Percentiles rank a stretch among this genome's conserved stretches.
phyloP scores from a whole-genome alignment of 345 rosid genomes.

The Cardamine resedifolia region DNA sequence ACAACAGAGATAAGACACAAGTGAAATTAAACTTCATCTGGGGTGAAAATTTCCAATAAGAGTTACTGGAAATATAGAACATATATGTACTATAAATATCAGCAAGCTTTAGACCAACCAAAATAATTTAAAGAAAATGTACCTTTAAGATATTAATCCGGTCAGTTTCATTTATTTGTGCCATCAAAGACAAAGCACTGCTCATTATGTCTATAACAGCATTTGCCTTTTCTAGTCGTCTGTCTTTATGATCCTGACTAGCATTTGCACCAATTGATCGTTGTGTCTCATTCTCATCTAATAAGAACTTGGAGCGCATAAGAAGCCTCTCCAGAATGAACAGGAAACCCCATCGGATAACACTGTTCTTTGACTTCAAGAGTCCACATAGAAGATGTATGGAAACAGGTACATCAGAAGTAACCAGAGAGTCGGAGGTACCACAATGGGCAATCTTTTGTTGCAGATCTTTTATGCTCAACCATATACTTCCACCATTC shows the following conservation, averaged over 20 bases:
- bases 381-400: slow-evolving; percentile 89
- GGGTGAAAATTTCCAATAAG: slow-evolving; percentile 10
- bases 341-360: slow-evolving; percentile 85
- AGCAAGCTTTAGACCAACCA: slow-evolving; percentile 10
- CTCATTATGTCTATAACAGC: slow-evolving; percentile 94
- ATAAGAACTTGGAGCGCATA: slow-evolving; percentile 84
- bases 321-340: slow-evolving; percentile 93
- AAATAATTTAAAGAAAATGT: slow-evolving; percentile 15
- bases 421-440: slow-evolving; percentile 53
- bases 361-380: slow-evolving; percentile 75
- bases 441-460: slow-evolving; percentile 72
- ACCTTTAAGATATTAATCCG: slow-evolving; percentile 94
- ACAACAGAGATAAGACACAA: slow-evolving; percentile 34
- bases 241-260: slow-evolving; percentile 45
- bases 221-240: slow-evolving; percentile 88
- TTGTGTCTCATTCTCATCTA: slow-evolving; percentile 86
- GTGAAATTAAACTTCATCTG: slow-evolving; percentile 10
- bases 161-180: slow-evolving; percentile 87
- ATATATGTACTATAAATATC: slow-evolving; percentile 1
- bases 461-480: slow-evolving; percentile 67
- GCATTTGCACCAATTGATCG: slow-evolving; percentile 45
- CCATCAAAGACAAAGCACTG: slow-evolving; percentile 80
- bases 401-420: slow-evolving; percentile 79
- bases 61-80: background rate
- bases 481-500: slow-evolving; percentile 61